Base-by-base conservation (phyloP, 2,329 filamentous ascomycete genomes). In the Plenodomus tracheiphilus region DNA sequence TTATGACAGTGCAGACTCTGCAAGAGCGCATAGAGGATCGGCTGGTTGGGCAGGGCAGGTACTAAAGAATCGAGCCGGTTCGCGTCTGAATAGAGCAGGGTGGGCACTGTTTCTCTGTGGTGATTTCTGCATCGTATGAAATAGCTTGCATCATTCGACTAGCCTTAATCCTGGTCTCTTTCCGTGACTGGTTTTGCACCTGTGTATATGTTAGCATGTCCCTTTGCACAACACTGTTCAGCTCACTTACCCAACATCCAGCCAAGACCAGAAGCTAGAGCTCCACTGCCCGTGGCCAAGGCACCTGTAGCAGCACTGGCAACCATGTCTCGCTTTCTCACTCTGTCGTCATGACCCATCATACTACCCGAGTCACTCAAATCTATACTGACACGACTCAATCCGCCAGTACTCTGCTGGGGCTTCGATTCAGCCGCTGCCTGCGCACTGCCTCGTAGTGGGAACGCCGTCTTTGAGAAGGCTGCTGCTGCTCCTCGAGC, bases 321-420 rank as follows among this genome's bases (percentile, higher is more conserved):
- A 40, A 86, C 82, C 72, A 85, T 86, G 67, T 93, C 89, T 59
- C 89, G 80, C 76, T 86, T 92, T 60, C 89, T 81, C 32, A 82
- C 77, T 47, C 78, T 73, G 41, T 68, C 70, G 22, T 73, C 71
- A 10, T 60, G 52, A 2, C 49, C 61, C 25, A 57, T 58, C 17
- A 73, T 51, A 56, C 73, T 64, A 43, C 70, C 68, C 55, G 56
- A 67, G 22, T 74, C 75, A 54, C 77, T 71, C 25, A 55, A 36
- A 36, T 67, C 63, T 49, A 67, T 53, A 15, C 68, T 72, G 15
- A 47, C 60, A 34, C 64, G 61, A 1, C 62, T 49, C 5, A 51
- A 51, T 32, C 58, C 52, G 15, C 40, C 30, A 20, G 20, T 43
- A 15, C 39, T 40, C 17, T 54, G 35, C 13, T 11, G 32, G 4